Base-by-base conservation (phyloP, 495 filamentous ascomycete genomes). In the Aspergillus haitiensis region DNA sequence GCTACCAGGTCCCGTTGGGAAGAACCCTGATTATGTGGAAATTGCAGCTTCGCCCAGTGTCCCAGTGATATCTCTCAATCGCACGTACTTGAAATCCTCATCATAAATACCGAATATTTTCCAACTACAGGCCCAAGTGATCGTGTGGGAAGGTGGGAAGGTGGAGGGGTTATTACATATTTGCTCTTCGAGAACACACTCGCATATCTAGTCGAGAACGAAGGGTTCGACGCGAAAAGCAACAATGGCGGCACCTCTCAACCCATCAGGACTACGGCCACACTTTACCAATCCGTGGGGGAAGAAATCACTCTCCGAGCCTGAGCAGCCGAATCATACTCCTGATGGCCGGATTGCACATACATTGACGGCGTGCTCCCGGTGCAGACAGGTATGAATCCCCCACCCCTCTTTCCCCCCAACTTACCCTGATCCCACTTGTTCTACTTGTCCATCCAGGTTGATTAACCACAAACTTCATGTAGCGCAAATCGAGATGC, bases 401-500 rank as follows among this genome's bases (percentile, higher is more conserved):
- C 31, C 15, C 32, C 12, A 27, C 18, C 35, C 46, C 37, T 37
- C 50, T 44, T 32, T 55, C 47, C 44, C 46, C 32, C 55, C 1
- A 3, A 27, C 1, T 27, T 27, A 27, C 21, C 21, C 21, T 27
- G 3, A 27, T 27, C 21, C 21, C 21, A 3, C 21, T 27, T 1
- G 21, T 36, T 48, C 55, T 9, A 15, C 36, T 31, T 40, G 47
- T 3, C 12, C 9, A 33, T 39, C 48, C 44, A 37, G 40, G 32
- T 44, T 53, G 48, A 52, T 35, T 16, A 52, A 10, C 47, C n/a
- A 48, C 44, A 56, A 44, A 52, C 27, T 31, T 6, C 35, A 12
- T 48, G 21, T 66, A 96, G 92, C 86, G 92, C 50, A 98, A 98
- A 80, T 96, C 93, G 21, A 83, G 90, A 79, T 98, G 93, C 73